Base-by-base conservation (phyloP, 371 early-diverging fungal species). In the Mucor piriformis region DNA sequence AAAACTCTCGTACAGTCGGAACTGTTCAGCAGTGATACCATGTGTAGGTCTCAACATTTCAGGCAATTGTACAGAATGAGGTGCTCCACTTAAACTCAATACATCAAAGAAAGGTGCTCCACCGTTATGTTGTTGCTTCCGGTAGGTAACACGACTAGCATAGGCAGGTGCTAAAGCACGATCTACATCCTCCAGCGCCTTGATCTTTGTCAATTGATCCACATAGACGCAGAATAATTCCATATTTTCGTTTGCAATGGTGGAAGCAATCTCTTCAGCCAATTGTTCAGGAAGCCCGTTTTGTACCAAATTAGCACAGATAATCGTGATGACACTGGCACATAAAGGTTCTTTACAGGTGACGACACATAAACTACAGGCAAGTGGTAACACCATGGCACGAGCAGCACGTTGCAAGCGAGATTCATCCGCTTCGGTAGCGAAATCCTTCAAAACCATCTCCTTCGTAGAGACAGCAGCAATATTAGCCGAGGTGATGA, bases 261-360 rank as follows among this genome's bases (percentile, higher is more conserved):
- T 78, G 13, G 85, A 77, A 3, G 95, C 88, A 18, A 89, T 87
- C 64, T 90, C 89, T 57, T 95, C 95, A 0, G 93, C 87, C 38
- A 94, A 77, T 24, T 76, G 78, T 69, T 95, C 95, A 6, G 90
- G 85, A 54, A 93, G 77, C 6, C 92, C 89, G 50, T 88, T 86
- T 60, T 93, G 91, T 12, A 88, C 62, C 54, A 97, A 72, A 20
- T 94, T 77, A n/a, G 76, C 80, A 35, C 87, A 82, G 56, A 95
- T 81, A 24, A 91, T 84, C 29, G 84, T 69, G 43, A 88, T 85
- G 77, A 97, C 92, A 70, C 83, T 83, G 49, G 86, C 83, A 27
- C 91, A 87, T 4, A 98, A 80, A 13, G 95, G 94, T 57, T 97
- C 97, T 58, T 96, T 92, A 58, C 93, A 94, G n/a, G 94, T 92